Conservation (phyloP, 2,329 filamentous ascomycete genomes). For the Xylaria sp. region DNA sequence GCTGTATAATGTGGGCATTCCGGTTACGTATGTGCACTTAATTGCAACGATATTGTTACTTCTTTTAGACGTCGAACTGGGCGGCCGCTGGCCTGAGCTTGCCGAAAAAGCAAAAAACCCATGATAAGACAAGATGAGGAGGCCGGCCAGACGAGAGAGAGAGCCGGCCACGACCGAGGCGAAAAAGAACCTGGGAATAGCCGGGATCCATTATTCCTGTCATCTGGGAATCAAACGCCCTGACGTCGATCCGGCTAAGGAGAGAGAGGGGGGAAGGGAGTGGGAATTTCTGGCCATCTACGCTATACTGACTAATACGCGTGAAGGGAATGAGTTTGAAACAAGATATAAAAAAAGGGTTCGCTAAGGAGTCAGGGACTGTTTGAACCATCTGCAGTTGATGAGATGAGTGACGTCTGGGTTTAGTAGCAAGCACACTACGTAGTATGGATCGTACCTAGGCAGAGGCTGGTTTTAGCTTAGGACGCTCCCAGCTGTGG, state of each 20-base stretch:
- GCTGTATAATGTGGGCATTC: background rate
- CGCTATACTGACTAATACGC: conserved; percentile 1
- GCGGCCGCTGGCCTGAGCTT: too few relatives aligned
- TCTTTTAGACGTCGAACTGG: background rate
- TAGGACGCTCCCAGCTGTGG: too few relatives aligned
- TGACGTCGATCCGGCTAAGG: conserved; percentile 10
- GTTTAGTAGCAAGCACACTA: background rate
- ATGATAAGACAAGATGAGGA: background rate
- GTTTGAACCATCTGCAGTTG: too few relatives aligned
- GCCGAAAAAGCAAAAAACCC: background rate
- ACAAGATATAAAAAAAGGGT: conserved; percentile 1
- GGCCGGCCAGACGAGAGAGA: too few relatives aligned
- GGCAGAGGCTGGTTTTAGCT: too few relatives aligned
- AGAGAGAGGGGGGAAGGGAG: too few relatives aligned
- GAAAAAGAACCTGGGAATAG: conserved; percentile 2
- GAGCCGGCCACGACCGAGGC: too few relatives aligned
- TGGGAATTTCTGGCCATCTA: too few relatives aligned
- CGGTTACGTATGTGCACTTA: too few relatives aligned
- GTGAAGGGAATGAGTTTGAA: too few relatives aligned
- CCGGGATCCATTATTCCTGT: conserved; percentile 4
- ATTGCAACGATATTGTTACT: background rate
- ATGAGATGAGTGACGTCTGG: background rate
- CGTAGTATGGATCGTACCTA: too few relatives aligned
- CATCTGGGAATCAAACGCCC: conserved; percentile 13
- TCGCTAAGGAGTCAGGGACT: background rate